A percentile compares a stretch with the other conserved stretches of the same genome.
These are phyloP conservation scores for Avena atlantica DNA, from an alignment of 176 grass and related monocot species.

Conservation along the genomic window DNA sequence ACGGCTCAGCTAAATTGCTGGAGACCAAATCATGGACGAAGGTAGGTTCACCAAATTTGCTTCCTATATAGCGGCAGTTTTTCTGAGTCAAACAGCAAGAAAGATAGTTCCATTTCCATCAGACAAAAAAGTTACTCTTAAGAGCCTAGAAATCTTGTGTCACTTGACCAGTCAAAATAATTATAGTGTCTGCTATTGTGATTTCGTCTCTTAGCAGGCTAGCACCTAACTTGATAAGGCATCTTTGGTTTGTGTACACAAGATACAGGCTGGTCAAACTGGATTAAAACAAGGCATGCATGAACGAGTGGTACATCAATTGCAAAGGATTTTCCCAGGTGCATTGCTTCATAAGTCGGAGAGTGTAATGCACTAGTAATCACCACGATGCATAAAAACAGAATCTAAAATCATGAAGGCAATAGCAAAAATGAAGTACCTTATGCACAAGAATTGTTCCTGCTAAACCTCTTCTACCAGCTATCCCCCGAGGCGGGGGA, in stretches of 20 bases:
- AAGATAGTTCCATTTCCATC: not conserved
- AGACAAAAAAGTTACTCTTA: slow-evolving; percentile 23
- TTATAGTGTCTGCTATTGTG: not conserved
- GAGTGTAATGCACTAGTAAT: no score
- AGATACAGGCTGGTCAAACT: slow-evolving; percentile 21
- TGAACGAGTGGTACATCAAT: slow-evolving; percentile 29
- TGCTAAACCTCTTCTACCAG: slow-evolving; percentile 97
- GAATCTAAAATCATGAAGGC: slow-evolving; percentile 26
- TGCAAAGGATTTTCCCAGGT: no score
- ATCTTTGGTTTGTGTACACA: slow-evolving; percentile 4
- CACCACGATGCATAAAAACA: no score
- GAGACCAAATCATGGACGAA: not conserved
- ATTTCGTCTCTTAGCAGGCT: slow-evolving; percentile 27
- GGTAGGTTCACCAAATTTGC: not conserved
- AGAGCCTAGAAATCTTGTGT: not conserved
- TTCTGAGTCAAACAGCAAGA: slow-evolving; percentile 34
- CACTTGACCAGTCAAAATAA: slow-evolving; percentile 5
- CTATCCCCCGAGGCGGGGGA: slow-evolving; percentile 90
- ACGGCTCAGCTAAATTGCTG: not conserved
- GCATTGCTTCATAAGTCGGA: no score
- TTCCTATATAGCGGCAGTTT: not conserved
- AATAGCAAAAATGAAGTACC: slow-evolving; percentile 54
- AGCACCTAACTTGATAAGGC: slow-evolving; percentile 29
- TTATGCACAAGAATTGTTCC: slow-evolving; percentile 95
- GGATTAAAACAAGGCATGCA: slow-evolving; percentile 8